These are phyloP conservation scores for Saururus chinensis DNA, from an alignment of 164 flowering plant genomes.

Conservation along the genomic window DNA sequence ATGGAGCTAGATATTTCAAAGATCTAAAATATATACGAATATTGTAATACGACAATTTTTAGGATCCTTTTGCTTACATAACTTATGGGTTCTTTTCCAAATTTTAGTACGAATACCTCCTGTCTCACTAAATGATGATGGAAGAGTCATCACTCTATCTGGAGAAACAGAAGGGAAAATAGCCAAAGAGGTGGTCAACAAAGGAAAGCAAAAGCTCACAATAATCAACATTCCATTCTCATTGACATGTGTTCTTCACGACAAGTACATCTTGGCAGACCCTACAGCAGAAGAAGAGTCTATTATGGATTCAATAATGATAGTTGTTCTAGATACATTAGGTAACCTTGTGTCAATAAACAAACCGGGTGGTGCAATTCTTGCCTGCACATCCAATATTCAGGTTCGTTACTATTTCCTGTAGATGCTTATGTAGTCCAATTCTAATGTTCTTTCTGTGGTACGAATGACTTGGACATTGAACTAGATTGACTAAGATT, in stretches of 20 bases:
- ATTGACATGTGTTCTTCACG: constrained; percentile 77
- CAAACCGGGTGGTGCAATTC: constrained; percentile 87
- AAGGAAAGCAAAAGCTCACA: constrained; percentile 59
- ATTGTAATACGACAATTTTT: no score
- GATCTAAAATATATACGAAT: no score
- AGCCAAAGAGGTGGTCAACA: constrained; percentile 51
- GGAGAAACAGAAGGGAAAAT: constrained; percentile 33
- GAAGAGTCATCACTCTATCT: constrained; percentile 49
- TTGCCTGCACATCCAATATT: constrained; percentile 52
- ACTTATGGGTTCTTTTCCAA: no score
- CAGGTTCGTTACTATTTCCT: constrained; percentile 38
- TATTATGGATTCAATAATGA: constrained; percentile 47
- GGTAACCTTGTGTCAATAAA: constrained; percentile 70
- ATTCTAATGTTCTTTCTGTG: neutral
- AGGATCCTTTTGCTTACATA: no score
- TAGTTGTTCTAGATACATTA: constrained; percentile 56
- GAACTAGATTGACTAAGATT: no score
- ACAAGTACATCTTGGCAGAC: constrained; percentile 77
- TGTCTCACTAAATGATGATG: constrained; percentile 78
- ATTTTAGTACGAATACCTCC: constrained; percentile 75
- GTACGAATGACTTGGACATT: neutral
- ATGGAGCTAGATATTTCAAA: no score
- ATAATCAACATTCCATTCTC: constrained; percentile 54
- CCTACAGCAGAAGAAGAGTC: constrained; percentile 75
- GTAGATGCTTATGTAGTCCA: neutral